Evolutionary conservation across 2,329 filamentous ascomycete species (phyloP).

Genomic region (Alternaria ventricosa): DNA sequence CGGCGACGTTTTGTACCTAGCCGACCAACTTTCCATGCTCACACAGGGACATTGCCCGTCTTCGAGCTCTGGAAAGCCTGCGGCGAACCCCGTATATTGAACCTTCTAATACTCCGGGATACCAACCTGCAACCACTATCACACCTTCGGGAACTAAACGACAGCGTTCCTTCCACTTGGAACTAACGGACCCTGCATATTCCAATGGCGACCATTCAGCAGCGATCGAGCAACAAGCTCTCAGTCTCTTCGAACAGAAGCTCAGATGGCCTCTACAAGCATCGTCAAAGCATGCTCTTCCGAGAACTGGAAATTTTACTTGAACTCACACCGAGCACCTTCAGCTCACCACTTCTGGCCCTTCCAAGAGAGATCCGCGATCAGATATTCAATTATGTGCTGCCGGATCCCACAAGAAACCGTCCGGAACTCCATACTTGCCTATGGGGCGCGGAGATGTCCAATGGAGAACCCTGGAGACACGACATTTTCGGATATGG

Average conservation of each 20-base stretch:
- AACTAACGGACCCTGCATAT: background rate
- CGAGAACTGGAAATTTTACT: constrained; percentile 44
- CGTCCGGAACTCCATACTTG: constrained; percentile 45
- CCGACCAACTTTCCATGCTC: background rate
- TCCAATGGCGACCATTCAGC: constrained; percentile 20
- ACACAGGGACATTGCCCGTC: background rate
- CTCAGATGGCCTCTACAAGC: constrained; percentile 33
- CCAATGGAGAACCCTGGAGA: constrained; percentile 41
- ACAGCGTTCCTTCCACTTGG: background rate
- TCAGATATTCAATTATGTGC: constrained; percentile 34
- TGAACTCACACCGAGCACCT: constrained; percentile 41
- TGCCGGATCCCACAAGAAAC: constrained; percentile 23
- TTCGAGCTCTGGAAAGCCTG: background rate
- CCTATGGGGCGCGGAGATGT: constrained; percentile 45
- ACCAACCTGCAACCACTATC: background rate
- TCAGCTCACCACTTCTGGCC: constrained; percentile 40
- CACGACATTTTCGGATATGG: constrained; percentile 44
- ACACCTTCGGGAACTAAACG: constrained; percentile 1
- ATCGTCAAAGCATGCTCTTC: constrained; percentile 42
- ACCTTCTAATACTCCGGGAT: background rate
- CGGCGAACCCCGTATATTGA: background rate
- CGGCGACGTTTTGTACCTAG: background rate
- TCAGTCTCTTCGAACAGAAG: constrained; percentile 34
- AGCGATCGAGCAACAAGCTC: constrained; percentile 28
- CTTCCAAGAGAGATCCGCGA: constrained; percentile 40